Base-by-base conservation (phyloP, 2,329 filamentous ascomycete genomes). In the Penicillium sp. region DNA sequence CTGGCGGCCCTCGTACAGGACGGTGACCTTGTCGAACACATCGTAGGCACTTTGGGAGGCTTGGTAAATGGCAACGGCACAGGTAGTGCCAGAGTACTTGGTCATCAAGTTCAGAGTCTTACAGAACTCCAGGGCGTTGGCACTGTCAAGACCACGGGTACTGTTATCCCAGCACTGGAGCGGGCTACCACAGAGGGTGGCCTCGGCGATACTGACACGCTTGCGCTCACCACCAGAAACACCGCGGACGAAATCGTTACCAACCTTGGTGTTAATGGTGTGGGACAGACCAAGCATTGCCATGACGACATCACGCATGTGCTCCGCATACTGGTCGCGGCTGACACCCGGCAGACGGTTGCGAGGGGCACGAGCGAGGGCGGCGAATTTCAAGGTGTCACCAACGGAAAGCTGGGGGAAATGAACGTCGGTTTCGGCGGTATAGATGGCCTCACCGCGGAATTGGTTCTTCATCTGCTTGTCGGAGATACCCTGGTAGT, bases 371-470 rank as follows among this genome's bases (percentile, higher is more conserved):
- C 81, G 75, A 6, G 89, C 88, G 18, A 84, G 79, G 4, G 89
- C 89, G 18, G 89, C 89, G 59, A 93, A 93, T 52, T 85, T 87
- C 45, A 93, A 80, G 1, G 90, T 94, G 65, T 93, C 88, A 49
- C 89, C 89, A 42, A 93, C 89, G 1, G 84, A 86, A 65, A 94
- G 75, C 76, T 87, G 84, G 22, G 89, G 89, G 71, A 93, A 93
- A 74, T 93, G 89, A 5, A 90, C 87, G 69, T 95, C 91, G 33
- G 90, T 87, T 72, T 94, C 90, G 56, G 89, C 89, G 0, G 89
- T 92, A 75, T 94, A 94, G 70, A 94, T 92, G 58, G 89, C 89
- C 74, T 95, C 90, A 61, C 90, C 90, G 26, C 89, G 86, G 76
- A 93, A 92, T 18, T 80, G 79, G 11, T 83, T 84, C 74, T 89